These are phyloP conservation scores for Bruguiera parviflora DNA, from an alignment of 345 rosid genomes.

Conservation along the genomic window DNA sequence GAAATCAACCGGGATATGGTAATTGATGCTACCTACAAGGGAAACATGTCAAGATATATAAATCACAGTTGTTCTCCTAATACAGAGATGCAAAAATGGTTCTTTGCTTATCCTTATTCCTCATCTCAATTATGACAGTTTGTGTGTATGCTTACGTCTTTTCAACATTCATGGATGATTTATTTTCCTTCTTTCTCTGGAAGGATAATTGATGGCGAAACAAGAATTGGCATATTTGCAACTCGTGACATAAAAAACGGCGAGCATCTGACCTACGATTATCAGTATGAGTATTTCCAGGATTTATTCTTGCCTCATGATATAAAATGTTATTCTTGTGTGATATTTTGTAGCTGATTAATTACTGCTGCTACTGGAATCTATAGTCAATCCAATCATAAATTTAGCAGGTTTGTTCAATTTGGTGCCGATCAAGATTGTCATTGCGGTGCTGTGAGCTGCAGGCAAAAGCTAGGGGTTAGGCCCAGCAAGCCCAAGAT, in stretches of 20 bases:
- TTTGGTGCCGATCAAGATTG: constrained; percentile 98
- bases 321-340: too few species aligned
- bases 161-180: constrained; percentile 1
- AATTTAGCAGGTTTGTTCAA: constrained; percentile 88
- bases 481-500: constrained; percentile 62
- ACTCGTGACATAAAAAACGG: constrained; percentile 68
- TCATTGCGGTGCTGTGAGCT: constrained; percentile 71
- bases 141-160: constrained; percentile 9
- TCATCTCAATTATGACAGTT: constrained; percentile 12
- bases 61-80: constrained; percentile 95
- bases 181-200: background rate
- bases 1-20: constrained; percentile 92
- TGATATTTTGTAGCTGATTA: too few species aligned
- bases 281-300: constrained; percentile 58
- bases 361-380: background rate
- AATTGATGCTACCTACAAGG: constrained; percentile 93
- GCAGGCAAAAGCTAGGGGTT: constrained; percentile 78
- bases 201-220: constrained; percentile 98
- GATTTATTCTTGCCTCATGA: background rate
- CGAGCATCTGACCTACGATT: constrained; percentile 91
- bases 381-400: constrained; percentile 37
- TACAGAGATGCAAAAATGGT: constrained; percentile 99
- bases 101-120: constrained; percentile 22
- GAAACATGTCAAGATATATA: constrained; percentile 92
- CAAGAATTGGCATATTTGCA: constrained; percentile 91